Percentiles rank a stretch among this genome's conserved stretches.
Conservation (phyloP, 2,329 filamentous ascomycete species). For the Botrytis deweyae region DNA sequence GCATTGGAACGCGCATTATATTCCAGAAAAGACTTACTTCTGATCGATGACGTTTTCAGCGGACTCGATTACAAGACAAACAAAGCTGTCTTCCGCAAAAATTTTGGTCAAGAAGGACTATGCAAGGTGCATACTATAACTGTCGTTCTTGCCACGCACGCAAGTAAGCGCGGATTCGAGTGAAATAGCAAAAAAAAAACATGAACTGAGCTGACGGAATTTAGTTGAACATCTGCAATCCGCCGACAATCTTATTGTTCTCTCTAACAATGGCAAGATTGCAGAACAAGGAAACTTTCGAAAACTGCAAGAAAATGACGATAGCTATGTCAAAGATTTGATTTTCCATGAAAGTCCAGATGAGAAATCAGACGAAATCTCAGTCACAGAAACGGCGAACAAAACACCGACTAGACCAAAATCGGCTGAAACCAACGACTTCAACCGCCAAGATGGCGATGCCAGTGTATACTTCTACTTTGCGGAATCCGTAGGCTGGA, state of each 20-base stretch:
- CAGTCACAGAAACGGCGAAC: neutral
- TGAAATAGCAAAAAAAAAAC: neutral
- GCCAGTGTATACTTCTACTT: constrained; percentile 18
- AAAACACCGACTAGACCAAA: neutral
- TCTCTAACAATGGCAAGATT: constrained; percentile 36
- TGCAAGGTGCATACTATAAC: constrained; percentile 36
- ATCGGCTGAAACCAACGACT: neutral
- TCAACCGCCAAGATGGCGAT: constrained; percentile 17
- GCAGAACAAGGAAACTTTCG: constrained; percentile 38
- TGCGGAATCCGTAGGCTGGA: constrained; percentile 2
- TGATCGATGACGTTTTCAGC: constrained; percentile 33
- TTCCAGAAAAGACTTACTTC: constrained; percentile 23
- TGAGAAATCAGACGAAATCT: neutral
- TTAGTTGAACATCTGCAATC: constrained; percentile 27
- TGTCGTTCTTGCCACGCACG: constrained; percentile 30
- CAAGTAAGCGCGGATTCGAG: neutral
- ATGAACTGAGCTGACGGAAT: neutral
- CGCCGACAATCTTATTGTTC: constrained; percentile 44
- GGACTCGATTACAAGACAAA: constrained; percentile 30
- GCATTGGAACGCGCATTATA: constrained; percentile 32
- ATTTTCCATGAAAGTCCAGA: neutral
- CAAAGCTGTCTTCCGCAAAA: constrained; percentile 22
- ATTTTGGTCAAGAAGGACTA: constrained; percentile 24
- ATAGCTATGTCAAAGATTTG: constrained; percentile 12
- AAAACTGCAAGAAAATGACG: constrained; percentile 6